Evolutionary conservation across 1,284 basidiomycete species (phyloP).

Genomic region (Cryptococcus sp.): DNA sequence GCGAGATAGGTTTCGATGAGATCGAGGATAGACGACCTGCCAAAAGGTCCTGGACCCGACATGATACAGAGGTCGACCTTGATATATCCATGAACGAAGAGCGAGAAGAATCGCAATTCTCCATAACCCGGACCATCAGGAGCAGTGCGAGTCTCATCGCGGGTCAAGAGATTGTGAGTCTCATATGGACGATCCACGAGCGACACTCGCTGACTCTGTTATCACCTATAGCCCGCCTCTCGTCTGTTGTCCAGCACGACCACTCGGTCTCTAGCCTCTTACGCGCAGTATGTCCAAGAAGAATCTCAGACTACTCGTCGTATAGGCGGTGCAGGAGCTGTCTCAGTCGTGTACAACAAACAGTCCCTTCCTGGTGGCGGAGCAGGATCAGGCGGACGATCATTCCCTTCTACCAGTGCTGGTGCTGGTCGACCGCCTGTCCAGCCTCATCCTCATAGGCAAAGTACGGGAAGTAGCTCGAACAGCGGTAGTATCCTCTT

Average conservation of each 20-base stretch:
- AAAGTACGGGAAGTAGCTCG: constrained; percentile 11
- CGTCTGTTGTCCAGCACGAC: background rate
- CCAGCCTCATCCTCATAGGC: constrained; percentile 15
- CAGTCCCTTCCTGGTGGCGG: background rate
- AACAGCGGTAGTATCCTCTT: constrained; percentile 19
- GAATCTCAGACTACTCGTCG: constrained; percentile 34
- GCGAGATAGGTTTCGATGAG: constrained; percentile 4
- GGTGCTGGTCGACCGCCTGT: constrained; percentile 7
- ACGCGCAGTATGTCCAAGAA: constrained; percentile 27
- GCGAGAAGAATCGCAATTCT: constrained; percentile 20
- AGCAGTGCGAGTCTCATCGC: constrained; percentile 5
- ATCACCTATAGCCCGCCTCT: background rate
- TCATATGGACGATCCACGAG: background rate
- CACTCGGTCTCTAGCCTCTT: constrained; percentile 10
- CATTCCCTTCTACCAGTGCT: background rate
- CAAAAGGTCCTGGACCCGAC: background rate
- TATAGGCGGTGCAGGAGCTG: constrained; percentile 17
- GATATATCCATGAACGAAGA: constrained; percentile 10
- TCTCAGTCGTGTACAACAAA: constrained; percentile 29
- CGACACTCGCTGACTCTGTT: background rate
- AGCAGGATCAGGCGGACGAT: background rate
- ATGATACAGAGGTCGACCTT: constrained; percentile 1
- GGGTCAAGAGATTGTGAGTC: constrained; percentile 2
- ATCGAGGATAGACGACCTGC: constrained; percentile 3
- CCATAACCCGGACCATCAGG: constrained; percentile 8